Base-by-base conservation (phyloP, 768 basidiomycete genomes). In the Cyclocybe cylindracea region DNA sequence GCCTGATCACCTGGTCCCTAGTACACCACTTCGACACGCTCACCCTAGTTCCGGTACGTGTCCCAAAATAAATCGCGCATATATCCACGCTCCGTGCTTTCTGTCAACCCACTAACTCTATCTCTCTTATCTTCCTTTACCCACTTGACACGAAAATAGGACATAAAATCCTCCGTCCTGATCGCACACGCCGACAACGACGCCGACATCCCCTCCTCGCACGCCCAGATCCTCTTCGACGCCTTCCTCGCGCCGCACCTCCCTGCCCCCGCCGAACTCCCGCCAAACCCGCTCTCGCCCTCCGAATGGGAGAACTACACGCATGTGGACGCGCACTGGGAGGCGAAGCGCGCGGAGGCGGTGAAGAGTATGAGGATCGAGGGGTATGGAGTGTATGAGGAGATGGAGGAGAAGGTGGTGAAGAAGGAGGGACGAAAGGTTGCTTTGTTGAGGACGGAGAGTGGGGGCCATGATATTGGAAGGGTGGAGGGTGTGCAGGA, bases 171-270 rank as follows among this genome's bases (percentile, higher is more conserved):
- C 0, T 84, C 87, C 7, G 77, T 89, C 6, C 71, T 93, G 35
- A 78, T 94, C 55, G 83, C 79, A 0, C 92, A 94, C 65, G 83
- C 88, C 6, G 75, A 77, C 54, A 76, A 92, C 64, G 92, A 94
- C 67, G 74, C 70, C 58, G 85, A 89, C 43, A 91, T 94, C 42
- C 85, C 86, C 0, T 75, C 82, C 57, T 71, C 77, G 0, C 91
- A 94, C 63, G 85, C 91, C 0, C 72, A 76, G 10, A 68, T 73
- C 0, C 78, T 94, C 18, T 91, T 91, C 67, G 77, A 87, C 29
- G 72, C 79, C 0, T 80, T 92, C 50, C 64, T 90, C 10, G 77
- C 80, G 4, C 80, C 81, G 0, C 71, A 80, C 46, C 75, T 89
- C n/a, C 81, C 83, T 3, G 52, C 70, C 1, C 52, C 38, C 13